Evolutionary conservation across 805 yeast genomes (phyloP).

Genomic region (Metschnikowia bowlesiae): DNA sequence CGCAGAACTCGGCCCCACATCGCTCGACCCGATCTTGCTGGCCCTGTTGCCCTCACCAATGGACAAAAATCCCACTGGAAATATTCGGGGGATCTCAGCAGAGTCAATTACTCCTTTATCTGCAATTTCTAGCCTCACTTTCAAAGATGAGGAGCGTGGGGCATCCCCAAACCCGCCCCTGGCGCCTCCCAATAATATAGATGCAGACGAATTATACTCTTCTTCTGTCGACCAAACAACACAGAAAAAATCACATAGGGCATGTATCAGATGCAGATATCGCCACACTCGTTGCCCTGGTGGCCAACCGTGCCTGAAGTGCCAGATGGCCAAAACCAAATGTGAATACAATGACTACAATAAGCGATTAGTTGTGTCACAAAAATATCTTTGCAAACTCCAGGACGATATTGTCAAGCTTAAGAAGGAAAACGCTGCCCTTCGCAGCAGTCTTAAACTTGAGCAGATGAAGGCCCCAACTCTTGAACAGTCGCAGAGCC

Average conservation of each 20-base stretch:
- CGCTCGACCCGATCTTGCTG: not conserved
- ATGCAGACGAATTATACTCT: conserved; percentile 1
- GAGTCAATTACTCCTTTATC: not conserved
- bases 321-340: conserved; percentile 48
- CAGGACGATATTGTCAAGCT: conserved; percentile 64
- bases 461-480: conserved; percentile 15
- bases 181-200: not conserved
- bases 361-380: conserved; percentile 66
- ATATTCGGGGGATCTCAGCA: not conserved
- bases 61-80: not conserved
- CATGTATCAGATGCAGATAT: conserved; percentile 64
- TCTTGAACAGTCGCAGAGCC: not conserved
- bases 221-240: conserved; percentile 2
- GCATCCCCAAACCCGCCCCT: not conserved
- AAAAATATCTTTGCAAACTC: conserved; percentile 61
- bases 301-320: conserved; percentile 67
- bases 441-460: conserved; percentile 43
- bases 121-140: not conserved
- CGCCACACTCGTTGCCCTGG: conserved; percentile 78
- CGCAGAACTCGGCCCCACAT: conserved; percentile 1
- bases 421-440: conserved; percentile 59
- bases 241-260: conserved; percentile 34
- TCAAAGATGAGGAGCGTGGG: conserved; percentile 1
- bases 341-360: conserved; percentile 74
- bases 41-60: not conserved